These are phyloP conservation scores for Tetrahymena elliotti DNA, from an alignment of 73 alveolate species.

Conservation along the genomic window DNA sequence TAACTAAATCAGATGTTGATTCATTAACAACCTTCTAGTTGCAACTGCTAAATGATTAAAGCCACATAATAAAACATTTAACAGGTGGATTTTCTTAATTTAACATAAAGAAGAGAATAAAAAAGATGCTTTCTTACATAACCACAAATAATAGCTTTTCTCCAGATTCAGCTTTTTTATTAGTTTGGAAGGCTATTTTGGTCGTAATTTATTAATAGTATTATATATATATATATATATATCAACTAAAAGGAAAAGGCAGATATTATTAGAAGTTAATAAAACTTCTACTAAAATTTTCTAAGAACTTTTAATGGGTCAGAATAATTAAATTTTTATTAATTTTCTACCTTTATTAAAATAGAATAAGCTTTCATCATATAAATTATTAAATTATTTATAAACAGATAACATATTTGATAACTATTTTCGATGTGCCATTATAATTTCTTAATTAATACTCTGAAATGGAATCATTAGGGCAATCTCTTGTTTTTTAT, in stretches of 20 bases:
- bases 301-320: not conserved
- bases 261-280: too few relatives aligned
- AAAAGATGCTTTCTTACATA: not conserved
- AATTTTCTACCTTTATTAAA: too few relatives aligned
- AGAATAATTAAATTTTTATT: too few relatives aligned
- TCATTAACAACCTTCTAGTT: not conserved
- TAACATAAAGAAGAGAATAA: not conserved
- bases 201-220: not conserved
- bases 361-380: too few relatives aligned
- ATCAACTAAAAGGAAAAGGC: not conserved
- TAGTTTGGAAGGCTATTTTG: not conserved
- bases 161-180: not conserved
- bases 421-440: not conserved
- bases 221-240: not conserved
- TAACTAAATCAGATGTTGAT: not conserved
- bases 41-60: not conserved
- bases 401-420: not conserved
- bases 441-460: not conserved
- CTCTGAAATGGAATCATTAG: not conserved
- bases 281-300: not conserved
- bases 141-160: not conserved
- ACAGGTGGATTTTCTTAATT: not conserved
- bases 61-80: not conserved
- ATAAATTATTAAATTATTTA: not conserved
- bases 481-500: not conserved